phyloP scores from a whole-genome alignment of 2,329 filamentous ascomycete species.

The Hypoxylon sp. region DNA sequence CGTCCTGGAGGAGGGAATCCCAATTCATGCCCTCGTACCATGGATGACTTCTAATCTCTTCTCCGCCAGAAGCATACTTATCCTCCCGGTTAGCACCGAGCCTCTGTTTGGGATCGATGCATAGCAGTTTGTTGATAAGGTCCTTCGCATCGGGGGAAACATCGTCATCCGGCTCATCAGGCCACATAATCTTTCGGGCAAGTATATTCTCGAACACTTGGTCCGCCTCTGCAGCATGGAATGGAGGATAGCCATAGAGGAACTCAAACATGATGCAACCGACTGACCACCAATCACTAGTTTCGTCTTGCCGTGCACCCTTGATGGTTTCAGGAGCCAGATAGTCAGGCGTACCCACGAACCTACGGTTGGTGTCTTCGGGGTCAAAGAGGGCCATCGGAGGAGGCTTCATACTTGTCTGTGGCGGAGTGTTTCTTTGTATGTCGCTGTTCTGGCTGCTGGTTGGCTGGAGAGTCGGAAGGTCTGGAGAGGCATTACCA shows the following conservation, averaged over 20 bases:
- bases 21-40: constrained; percentile 92
- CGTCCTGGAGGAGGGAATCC: constrained; percentile 90
- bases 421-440: constrained; percentile 67
- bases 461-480: constrained; percentile 69
- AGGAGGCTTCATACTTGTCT: constrained; percentile 80
- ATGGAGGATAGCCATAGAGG: constrained; percentile 90
- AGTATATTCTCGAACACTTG: constrained; percentile 97
- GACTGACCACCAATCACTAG: constrained; percentile 99
- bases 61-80: constrained; percentile 82
- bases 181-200: constrained; percentile 89
- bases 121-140: constrained; percentile 90
- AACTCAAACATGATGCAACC: constrained; percentile 98
- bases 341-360: constrained; percentile 97
- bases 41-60: constrained; percentile 86
- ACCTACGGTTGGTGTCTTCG: constrained; percentile 88
- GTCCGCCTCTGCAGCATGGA: constrained; percentile 89
- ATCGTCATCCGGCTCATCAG: constrained; percentile 78
- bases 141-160: constrained; percentile 90
- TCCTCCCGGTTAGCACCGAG: constrained; percentile 87
- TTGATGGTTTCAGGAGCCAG: constrained; percentile 96
- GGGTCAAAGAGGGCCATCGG: constrained; percentile 96
- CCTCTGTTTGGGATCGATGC: constrained; percentile 80
- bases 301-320: constrained; percentile 93
- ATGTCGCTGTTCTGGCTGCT: constrained; percentile 56
- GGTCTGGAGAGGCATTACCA: constrained; percentile 75